Evolutionary conservation across 495 filamentous ascomycete genomes (phyloP), one percentile per base, ranked within the genome.

Genomic region (Penicillium malachiteum): DNA sequence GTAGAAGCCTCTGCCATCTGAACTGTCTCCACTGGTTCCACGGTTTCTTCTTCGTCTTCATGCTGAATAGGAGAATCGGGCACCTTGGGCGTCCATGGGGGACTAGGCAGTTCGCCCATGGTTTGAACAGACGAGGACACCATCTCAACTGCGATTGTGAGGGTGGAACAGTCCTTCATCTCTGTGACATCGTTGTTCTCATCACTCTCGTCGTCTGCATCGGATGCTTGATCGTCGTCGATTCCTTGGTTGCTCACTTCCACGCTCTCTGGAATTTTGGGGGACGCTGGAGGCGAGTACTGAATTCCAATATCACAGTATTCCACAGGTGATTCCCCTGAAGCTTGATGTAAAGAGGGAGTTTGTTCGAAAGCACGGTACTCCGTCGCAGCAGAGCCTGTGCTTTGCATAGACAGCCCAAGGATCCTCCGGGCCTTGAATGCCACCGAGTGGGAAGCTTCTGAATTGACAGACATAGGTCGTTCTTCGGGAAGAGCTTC

Each of bases 251-350:
- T 7, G 9, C 38, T 16, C 5, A 37, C 41, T 9, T 60, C 58
- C 26, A n/a, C 42, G 26, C 43, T 50, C 8, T 48, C 37, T 16
- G 70, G 57, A n/a, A 81, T 48, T 42, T 72, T 76, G 6, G 90
- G 90, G 14, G 89, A 95, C 2, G 85, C 78, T 7, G 90, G 92
- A 41, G 90, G 91, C 41, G 92, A 90, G 62, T 80, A 91, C 68
- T 96, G 92, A 39, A 89, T 79, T 3, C 85, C 90, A n/a, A 80
- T 79, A 67, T 95, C 89, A 38, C 80, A 80, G 68, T 92, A 93
- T 34, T 68, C 60, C 9, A 65, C 56, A 50, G 59, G 17, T 10
- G 47, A 31, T 3, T 58, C 38, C 7, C 33, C 16, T 11, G 34
- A 10, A 50, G 17, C 32, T 65, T 68, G 26, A 26, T 26, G 21